A percentile compares a stretch with the other conserved stretches of the same genome.
These are phyloP conservation scores for Fraxinus floribunda DNA, from an alignment of 305 asterid species.

Conservation along the genomic window DNA sequence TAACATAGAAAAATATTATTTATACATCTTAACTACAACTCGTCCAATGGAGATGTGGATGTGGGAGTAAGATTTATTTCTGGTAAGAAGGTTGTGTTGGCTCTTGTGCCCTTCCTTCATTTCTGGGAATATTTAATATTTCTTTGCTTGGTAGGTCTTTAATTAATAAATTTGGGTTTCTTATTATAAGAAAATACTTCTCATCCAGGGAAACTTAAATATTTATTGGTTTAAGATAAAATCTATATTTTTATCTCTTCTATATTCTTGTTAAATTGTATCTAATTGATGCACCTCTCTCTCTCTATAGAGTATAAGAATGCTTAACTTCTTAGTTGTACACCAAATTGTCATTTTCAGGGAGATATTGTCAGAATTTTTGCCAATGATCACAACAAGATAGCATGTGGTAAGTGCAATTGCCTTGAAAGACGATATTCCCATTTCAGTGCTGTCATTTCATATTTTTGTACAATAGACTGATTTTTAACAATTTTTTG, in stretches of 20 bases:
- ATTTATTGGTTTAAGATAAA: constrained; percentile 1
- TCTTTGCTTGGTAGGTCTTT: not conserved
- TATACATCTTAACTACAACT: not conserved
- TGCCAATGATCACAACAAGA: constrained; percentile 92
- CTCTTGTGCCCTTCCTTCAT: not conserved
- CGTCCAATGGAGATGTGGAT: not conserved
- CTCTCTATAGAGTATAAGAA: not conserved
- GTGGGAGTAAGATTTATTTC: not conserved
- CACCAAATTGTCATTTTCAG: constrained; percentile 48
- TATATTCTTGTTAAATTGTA: not conserved
- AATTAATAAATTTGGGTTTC: not conserved
- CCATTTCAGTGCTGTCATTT: constrained; percentile 8
- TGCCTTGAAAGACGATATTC: constrained; percentile 4
- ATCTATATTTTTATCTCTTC: not conserved
- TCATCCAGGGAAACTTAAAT: not conserved
- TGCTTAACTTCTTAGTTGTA: constrained; percentile 24
- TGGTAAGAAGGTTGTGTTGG: not conserved
- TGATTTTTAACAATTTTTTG: not conserved
- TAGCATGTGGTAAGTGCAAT: constrained; percentile 83
- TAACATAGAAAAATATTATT: constrained; percentile 11
- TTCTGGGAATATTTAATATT: not conserved
- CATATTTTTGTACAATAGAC: not conserved
- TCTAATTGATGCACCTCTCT: constrained; percentile 12
- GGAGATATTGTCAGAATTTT: constrained; percentile 89
- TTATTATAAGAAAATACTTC: not conserved